Base-by-base conservation (phyloP, 768 basidiomycete species). In the Favolaschia claudopus region DNA sequence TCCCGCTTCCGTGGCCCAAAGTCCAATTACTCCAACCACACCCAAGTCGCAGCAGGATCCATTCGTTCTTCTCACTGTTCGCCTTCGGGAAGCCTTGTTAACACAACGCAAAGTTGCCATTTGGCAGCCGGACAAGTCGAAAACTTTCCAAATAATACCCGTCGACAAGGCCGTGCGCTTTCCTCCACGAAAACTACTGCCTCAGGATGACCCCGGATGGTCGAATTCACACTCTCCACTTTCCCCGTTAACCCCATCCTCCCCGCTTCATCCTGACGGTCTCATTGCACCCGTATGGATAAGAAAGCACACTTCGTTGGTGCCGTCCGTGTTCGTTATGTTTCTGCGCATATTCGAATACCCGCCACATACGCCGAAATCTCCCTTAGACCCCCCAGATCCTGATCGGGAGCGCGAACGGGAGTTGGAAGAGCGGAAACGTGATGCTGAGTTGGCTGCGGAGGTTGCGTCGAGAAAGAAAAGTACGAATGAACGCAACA, bases 261-360 rank as follows among this genome's bases (percentile, higher is more conserved):
- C 95, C 0, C 96, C 97, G 0, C 78, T 97, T 9, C 85, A 94
- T 72, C 97, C 97, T 0, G 97, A 99, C 70, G 97, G 97, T 0
- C 76, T 99, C 51, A 94, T 99, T 50, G 95, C 97, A 3, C 97
- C 97, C 1, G 94, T 99, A 70, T 99, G 97, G 97, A 88, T 99
- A 31, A 84, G 95, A 39, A 99, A 99, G 74, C 97, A 99, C 69
- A 92, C 92, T 0, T 87, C 92, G 1, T 87, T 97, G 29, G 76
- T 98, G 0, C 97, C 97, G 0, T 89, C 93, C 22, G 96, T 98
- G 0, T 96, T 98, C 72, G 92, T 99, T 9, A 80, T 97, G 59
- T 97, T 98, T 72, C 76, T 92, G 53, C 86, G 92, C 53, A 79
- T 99, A 59, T 95, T 81, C 68, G 96, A 98, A 71, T 77, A 77